phyloP scores from a whole-genome alignment of 2,329 filamentous ascomycete genomes.

The Cladophialophora yegresii region DNA sequence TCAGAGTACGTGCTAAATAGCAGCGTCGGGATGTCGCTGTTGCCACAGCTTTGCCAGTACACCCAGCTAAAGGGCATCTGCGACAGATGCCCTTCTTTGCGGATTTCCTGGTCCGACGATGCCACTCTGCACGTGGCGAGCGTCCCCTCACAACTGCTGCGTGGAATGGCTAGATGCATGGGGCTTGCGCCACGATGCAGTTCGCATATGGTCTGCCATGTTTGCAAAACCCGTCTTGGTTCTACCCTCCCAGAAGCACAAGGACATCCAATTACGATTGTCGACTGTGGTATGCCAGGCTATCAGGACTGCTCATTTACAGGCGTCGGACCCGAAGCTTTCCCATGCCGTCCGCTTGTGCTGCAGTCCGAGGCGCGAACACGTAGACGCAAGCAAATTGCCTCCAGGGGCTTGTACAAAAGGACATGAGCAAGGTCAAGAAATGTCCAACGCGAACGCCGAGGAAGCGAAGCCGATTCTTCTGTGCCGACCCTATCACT shows the following conservation, averaged over 20 bases:
- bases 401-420: not conserved
- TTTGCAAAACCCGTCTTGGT: not conserved
- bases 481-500: not conserved
- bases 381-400: not conserved
- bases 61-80: not conserved
- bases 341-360: not conserved
- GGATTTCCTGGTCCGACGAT: not conserved
- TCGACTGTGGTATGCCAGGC: not conserved
- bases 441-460: not conserved
- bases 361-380: not conserved
- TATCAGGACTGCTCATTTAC: not conserved
- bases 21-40: not conserved
- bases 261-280: not conserved
- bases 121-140: not conserved
- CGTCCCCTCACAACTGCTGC: not conserved
- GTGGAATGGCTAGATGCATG: not conserved
- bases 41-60: not conserved
- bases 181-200: not conserved
- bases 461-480: not conserved
- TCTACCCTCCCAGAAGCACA: not conserved
- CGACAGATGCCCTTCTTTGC: not conserved
- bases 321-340: not conserved
- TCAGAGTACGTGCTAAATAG: not conserved
- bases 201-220: not conserved
- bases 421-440: not conserved